phyloP scores from a whole-genome alignment of 2,329 filamentous ascomycete species.

The Cryphonectria nitschkei region DNA sequence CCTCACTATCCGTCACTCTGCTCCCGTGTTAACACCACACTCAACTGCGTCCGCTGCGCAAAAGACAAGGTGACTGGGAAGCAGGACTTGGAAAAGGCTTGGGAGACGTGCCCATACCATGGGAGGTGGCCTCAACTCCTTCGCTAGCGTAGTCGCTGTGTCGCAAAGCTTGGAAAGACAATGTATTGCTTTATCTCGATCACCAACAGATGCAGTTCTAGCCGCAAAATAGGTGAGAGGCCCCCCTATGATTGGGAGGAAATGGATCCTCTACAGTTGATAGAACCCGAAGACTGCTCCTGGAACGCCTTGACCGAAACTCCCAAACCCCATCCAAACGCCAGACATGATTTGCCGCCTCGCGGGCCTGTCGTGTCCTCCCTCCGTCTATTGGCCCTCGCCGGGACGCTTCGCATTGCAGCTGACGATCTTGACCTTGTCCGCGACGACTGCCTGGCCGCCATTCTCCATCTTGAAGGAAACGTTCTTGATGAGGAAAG shows the following conservation, averaged over 20 bases:
- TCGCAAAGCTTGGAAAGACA: neutral
- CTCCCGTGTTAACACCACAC: neutral
- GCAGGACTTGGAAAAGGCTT: neutral
- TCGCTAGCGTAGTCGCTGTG: neutral
- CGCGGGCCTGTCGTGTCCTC: neutral
- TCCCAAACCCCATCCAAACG: conserved; percentile 6
- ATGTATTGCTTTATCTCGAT: neutral
- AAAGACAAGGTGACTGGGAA: neutral
- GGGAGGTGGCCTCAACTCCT: neutral
- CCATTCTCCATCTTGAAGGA: conserved; percentile 95
- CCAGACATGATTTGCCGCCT: neutral
- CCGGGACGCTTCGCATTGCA: conserved; percentile 82
- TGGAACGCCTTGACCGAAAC: conserved; percentile 3
- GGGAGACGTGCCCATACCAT: neutral
- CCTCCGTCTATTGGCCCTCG: conserved; percentile 40
- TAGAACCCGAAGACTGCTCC: neutral
- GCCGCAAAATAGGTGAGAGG: neutral
- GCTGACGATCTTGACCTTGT: conserved; percentile 98
- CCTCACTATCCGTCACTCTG: neutral
- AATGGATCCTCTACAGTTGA: neutral
- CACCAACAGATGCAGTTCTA: neutral
- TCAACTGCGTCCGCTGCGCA: neutral
- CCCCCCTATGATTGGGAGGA: neutral
- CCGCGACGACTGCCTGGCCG: conserved; percentile 73
- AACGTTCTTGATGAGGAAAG: conserved; percentile 97